A percentile compares a stretch with the other conserved stretches of the same genome.
These are phyloP conservation scores for Blastobotrys apis DNA, from an alignment of 1,139 yeast genomes.

Conservation along the genomic window DNA sequence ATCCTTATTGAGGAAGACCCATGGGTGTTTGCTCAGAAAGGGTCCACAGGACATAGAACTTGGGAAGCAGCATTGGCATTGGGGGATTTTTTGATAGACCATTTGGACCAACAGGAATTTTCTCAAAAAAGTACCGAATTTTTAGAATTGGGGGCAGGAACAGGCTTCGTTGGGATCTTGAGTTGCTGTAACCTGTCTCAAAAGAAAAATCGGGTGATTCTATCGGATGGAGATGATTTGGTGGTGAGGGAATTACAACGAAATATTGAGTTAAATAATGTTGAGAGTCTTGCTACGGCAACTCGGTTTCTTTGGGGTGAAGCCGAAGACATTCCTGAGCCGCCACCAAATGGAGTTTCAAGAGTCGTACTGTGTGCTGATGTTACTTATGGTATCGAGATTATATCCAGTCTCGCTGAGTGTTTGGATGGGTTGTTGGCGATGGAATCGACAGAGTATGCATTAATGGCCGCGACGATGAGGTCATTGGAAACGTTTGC, in stretches of 20 bases:
- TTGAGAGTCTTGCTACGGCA: slow-evolving; percentile 30
- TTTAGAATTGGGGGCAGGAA: slow-evolving; percentile 84
- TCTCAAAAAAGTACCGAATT: slow-evolving; percentile 25
- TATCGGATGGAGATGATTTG: slow-evolving; percentile 75
- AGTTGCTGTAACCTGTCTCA: slow-evolving; percentile 34
- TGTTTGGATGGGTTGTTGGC: slow-evolving; percentile 39
- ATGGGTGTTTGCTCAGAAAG: slow-evolving; percentile 45
- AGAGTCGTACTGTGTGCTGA: slow-evolving; percentile 61
- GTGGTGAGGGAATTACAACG: slow-evolving; percentile 50
- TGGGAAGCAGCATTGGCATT: slow-evolving; percentile 92
- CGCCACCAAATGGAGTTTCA: slow-evolving; percentile 32
- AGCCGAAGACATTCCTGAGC: too few relatives aligned
- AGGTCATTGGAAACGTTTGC: slow-evolving; percentile 57
- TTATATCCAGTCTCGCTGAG: slow-evolving; percentile 52
- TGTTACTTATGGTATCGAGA: slow-evolving; percentile 71
- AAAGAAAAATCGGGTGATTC: slow-evolving; percentile 26
- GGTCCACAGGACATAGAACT: slow-evolving; percentile 85
- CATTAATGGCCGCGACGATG: slow-evolving; percentile 55
- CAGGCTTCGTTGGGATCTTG: slow-evolving; percentile 75
- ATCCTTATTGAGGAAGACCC: slow-evolving; percentile 22
- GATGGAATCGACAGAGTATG: slow-evolving; percentile 13
- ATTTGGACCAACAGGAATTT: background rate
- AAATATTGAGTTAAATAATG: slow-evolving; percentile 47
- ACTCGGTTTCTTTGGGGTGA: slow-evolving; percentile 61
- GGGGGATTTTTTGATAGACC: slow-evolving; percentile 44